Evolutionary conservation across 106 monocot species (phyloP), one percentile per base, ranked within the genome.

Genomic region (Ottelia alismoides): DNA sequence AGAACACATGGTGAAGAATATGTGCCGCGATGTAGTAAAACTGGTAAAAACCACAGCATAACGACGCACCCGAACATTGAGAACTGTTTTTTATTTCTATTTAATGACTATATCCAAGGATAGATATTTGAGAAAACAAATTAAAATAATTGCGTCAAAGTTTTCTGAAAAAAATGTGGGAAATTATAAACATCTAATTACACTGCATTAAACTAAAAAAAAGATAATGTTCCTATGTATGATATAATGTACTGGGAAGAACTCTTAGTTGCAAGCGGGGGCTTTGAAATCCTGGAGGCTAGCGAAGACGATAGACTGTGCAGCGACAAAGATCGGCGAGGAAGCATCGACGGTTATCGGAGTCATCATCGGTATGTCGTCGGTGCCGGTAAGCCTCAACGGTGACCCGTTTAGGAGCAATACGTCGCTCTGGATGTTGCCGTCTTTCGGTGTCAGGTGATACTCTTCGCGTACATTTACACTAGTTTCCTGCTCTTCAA

Each of bases 391-490:
- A 10, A 55, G 55, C 20, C 9, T 12, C 30, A 55, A 27, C 3
- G 55, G 55, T 5, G 2, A 28, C 30, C 55, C 55, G 20, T 55
- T 55, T 26, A 55, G 55, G 14, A 55, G 55, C 55, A 55, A 6
- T 10, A 28, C 20, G 1, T 55, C n/a, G 30, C 28, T 55, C 18
- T 2, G 27, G 3, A 29, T 12, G 11, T 55, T 18, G 3, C 55
- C 55, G 29, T 28, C 55, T 30, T 30, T 55, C 12, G 55, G 28
- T 14, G 55, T 55, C 27, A 55, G 29, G 30, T 55, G 55, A 27
- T 55, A 55, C 16, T 55, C 55, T 27, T 55, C 55, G 11, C 55
- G 25, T 43, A 0, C 31, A 7, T 1, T 1, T 1, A 26, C 3
- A 2, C 55, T 2, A 16, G 2, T 6, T 20, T 55, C 26, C 11